Evolutionary conservation across 345 rosid genomes (phyloP).

Genomic region (Xanthoceras sorbifolium): DNA sequence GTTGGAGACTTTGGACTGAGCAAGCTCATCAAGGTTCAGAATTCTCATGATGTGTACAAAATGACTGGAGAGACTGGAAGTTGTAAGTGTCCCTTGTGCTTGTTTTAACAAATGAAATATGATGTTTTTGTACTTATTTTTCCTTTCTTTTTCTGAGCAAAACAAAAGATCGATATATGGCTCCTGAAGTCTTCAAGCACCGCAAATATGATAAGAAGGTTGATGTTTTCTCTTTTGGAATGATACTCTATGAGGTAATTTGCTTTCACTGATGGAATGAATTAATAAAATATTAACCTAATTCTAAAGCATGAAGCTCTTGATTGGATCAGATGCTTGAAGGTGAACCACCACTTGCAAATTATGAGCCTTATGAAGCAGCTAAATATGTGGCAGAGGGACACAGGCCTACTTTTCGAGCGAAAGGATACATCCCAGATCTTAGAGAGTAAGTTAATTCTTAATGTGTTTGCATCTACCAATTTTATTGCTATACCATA

Average conservation of each 20-base stretch:
- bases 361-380: conserved; percentile 92
- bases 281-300: conserved; percentile 16
- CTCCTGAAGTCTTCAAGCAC: conserved; percentile 99
- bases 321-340: conserved; percentile 77
- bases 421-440: conserved; percentile 74
- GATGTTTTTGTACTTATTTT: conserved; percentile 26
- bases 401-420: conserved; percentile 74
- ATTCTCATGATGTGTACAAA: conserved; percentile 95
- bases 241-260: conserved; percentile 93
- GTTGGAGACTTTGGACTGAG: conserved; percentile 99
- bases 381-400: conserved; percentile 93
- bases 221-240: conserved; percentile 96
- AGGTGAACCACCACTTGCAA: conserved; percentile 88
- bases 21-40: conserved; percentile 95
- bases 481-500: neutral
- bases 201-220: conserved; percentile 97
- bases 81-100: conserved; percentile 56
- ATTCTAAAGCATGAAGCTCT: conserved; percentile 26
- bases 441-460: conserved; percentile 77
- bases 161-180: conserved; percentile 92
- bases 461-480: neutral
- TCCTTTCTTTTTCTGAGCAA: conserved; percentile 23
- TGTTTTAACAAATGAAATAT: conserved; percentile 10
- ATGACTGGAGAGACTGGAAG: conserved; percentile 99
- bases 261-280: conserved; percentile 15